phyloP scores from a whole-genome alignment of 2,329 filamentous ascomycete genomes.

The Pseudogymnoascus sp. region DNA sequence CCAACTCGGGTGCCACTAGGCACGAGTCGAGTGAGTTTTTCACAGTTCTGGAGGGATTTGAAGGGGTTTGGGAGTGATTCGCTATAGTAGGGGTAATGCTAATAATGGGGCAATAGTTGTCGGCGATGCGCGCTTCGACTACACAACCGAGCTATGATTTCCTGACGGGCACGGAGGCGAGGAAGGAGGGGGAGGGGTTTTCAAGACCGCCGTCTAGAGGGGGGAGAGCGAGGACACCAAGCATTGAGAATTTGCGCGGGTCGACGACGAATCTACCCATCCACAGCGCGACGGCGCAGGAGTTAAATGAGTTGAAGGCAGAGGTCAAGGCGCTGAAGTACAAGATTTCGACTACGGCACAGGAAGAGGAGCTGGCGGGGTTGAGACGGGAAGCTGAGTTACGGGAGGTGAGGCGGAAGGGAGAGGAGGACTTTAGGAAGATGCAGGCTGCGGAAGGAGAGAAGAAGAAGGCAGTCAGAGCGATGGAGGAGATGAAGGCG shows the following conservation, averaged over 20 bases:
- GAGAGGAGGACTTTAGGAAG: conserved; percentile 76
- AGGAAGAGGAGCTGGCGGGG: conserved; percentile 74
- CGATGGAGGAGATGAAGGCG: conserved; percentile 42
- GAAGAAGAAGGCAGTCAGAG: conserved; percentile 41
- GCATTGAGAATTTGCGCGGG: conserved; percentile 48
- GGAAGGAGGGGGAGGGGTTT: conserved; percentile 22
- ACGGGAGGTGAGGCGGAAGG: conserved; percentile 68
- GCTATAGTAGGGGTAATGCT: not conserved
- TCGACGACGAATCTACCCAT: conserved; percentile 36
- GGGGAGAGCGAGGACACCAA: conserved; percentile 17
- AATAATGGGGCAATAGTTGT: conserved; percentile 27
- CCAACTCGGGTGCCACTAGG: not conserved
- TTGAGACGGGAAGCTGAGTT: conserved; percentile 78
- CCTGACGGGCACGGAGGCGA: conserved; percentile 44
- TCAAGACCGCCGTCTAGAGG: conserved; percentile 31
- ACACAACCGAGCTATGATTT: conserved; percentile 53
- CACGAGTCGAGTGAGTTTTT: not conserved
- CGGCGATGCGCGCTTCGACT: conserved; percentile 41
- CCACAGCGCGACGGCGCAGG: conserved; percentile 20
- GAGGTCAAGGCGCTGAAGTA: conserved; percentile 85
- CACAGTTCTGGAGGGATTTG: not conserved
- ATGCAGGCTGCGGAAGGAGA: conserved; percentile 54
- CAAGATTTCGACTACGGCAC: conserved; percentile 76
- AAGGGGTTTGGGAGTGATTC: too few relatives aligned
- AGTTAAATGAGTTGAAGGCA: conserved; percentile 75